These are phyloP conservation scores for Schizothecium vesticola DNA, from an alignment of 495 filamentous ascomycete species.

Conservation along the genomic window DNA sequence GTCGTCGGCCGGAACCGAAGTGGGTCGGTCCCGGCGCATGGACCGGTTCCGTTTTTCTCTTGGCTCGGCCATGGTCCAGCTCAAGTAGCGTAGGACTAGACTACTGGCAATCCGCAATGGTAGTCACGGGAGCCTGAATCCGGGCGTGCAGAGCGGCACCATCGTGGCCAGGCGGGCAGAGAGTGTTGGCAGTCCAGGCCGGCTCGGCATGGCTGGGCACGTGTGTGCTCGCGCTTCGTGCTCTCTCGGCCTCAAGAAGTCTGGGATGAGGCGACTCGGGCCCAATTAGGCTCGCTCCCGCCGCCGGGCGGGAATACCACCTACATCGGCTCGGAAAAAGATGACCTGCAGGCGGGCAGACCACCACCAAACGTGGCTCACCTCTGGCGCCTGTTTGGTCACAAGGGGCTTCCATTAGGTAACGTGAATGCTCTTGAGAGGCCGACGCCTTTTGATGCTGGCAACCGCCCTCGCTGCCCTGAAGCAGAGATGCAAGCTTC, in stretches of 20 bases:
- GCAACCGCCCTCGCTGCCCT: background rate
- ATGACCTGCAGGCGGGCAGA: background rate
- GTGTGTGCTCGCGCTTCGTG: background rate
- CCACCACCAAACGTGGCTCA: background rate
- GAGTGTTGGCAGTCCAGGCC: too few species aligned
- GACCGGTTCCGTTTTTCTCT: background rate
- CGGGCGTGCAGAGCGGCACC: too few species aligned
- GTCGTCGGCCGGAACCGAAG: background rate
- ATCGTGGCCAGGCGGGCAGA: too few species aligned
- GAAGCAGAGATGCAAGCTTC: slow-evolving; percentile 1
- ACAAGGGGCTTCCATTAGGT: background rate
- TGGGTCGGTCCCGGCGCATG: background rate
- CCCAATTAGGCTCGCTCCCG: background rate
- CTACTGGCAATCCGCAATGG: too few species aligned
- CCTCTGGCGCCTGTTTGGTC: background rate
- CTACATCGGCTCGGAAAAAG: background rate
- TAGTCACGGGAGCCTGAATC: too few species aligned
- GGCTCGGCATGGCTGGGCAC: background rate
- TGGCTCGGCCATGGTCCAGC: background rate
- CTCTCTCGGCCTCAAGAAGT: background rate
- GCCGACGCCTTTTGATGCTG: background rate
- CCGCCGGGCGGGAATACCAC: background rate
- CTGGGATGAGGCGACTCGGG: background rate
- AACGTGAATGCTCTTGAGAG: background rate
- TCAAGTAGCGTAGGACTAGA: background rate